phyloP scores from a whole-genome alignment of 768 basidiomycete genomes.

The Steccherinum ochraceum region DNA sequence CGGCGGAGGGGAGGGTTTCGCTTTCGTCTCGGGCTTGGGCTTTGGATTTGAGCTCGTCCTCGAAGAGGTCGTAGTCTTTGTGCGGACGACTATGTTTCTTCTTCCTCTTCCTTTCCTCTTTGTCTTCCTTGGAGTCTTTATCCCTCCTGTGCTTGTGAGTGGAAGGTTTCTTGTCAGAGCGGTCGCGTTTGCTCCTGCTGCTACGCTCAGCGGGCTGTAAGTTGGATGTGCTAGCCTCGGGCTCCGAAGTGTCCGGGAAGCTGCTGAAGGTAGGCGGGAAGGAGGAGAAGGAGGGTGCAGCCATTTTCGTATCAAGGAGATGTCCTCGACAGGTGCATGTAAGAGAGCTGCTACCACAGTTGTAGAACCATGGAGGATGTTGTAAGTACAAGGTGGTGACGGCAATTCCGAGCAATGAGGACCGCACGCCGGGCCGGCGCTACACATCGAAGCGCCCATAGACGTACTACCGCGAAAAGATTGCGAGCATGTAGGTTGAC shows the following conservation, averaged over 20 bases:
- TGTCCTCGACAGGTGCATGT: too few species aligned
- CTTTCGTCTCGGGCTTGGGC: conserved; percentile 27
- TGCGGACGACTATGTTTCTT: conserved; percentile 18
- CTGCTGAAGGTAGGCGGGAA: conserved; percentile 64
- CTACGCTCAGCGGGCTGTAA: neutral
- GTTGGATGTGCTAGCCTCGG: conserved; percentile 31
- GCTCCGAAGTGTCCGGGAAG: conserved; percentile 60
- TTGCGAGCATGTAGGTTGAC: too few species aligned
- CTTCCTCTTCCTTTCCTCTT: conserved; percentile 24
- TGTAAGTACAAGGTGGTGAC: too few species aligned
- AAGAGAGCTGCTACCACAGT: too few species aligned
- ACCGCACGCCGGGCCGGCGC: too few species aligned
- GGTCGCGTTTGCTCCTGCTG: neutral
- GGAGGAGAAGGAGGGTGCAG: conserved; percentile 53
- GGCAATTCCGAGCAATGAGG: too few species aligned
- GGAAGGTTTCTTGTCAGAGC: neutral
- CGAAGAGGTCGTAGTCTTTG: conserved; percentile 4
- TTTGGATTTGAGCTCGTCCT: conserved; percentile 4
- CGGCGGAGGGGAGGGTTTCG: conserved; percentile 16
- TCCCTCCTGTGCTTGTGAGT: conserved; percentile 8
- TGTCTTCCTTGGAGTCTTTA: conserved; percentile 15
- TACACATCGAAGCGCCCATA: too few species aligned
- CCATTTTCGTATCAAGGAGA: too few species aligned
- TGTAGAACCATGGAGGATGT: too few species aligned
- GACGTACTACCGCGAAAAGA: too few species aligned